A percentile compares a stretch with the other conserved stretches of the same genome.
Evolutionary conservation across 2,329 filamentous ascomycete species (phyloP).

Genomic region (Cercospora nicotianae): DNA sequence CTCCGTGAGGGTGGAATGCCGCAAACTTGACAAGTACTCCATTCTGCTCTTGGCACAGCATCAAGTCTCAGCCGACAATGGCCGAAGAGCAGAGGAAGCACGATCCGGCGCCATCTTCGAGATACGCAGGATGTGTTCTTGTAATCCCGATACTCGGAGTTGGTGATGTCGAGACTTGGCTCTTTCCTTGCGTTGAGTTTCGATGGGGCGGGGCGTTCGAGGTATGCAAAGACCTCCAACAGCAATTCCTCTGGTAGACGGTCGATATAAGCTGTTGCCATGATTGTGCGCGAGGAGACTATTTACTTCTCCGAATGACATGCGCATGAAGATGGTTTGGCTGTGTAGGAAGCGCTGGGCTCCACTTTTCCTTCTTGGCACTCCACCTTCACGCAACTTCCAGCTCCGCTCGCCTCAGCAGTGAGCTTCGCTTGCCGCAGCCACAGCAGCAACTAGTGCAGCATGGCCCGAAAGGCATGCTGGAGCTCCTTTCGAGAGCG

Average conservation of each 20-base stretch:
- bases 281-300: not conserved
- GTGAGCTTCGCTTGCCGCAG: not conserved
- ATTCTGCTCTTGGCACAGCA: not conserved
- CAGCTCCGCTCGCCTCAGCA: not conserved
- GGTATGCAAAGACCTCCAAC: slow-evolving; percentile 56
- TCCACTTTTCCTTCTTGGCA: not conserved
- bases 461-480: not conserved
- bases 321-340: not conserved
- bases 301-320: not conserved
- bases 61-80: slow-evolving; percentile 46
- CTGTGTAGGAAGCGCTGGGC: not conserved
- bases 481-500: not conserved
- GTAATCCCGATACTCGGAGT: slow-evolving; percentile 37
- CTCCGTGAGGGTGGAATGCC: not conserved
- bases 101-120: slow-evolving; percentile 54
- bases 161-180: slow-evolving; percentile 49
- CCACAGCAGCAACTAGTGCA: not conserved
- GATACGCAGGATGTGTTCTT: slow-evolving; percentile 60
- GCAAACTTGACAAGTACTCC: slow-evolving; percentile 6
- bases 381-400: not conserved
- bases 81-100: slow-evolving; percentile 59
- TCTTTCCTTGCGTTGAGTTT: slow-evolving; percentile 51
- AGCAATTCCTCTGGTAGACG: slow-evolving; percentile 63
- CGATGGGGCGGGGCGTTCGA: slow-evolving; percentile 55
- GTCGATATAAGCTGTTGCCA: slow-evolving; percentile 23